A percentile compares a stretch with the other conserved stretches of the same genome.
phyloP scores from a whole-genome alignment of 2,329 filamentous ascomycete species.

The Didymella pomorum region DNA sequence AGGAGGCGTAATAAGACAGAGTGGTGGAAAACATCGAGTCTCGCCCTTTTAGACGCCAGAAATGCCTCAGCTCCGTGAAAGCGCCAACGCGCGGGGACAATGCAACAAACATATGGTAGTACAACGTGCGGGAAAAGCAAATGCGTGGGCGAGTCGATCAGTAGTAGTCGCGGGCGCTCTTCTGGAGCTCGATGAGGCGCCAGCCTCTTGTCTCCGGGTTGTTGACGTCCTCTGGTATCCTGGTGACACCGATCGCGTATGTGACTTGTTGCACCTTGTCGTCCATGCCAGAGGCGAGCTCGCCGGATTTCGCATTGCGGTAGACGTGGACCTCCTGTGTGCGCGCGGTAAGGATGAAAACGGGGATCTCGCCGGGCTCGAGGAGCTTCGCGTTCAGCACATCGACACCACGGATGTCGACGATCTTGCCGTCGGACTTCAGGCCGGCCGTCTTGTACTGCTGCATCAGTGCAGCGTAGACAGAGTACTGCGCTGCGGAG shows the following conservation, averaged over 20 bases:
- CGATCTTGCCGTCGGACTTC: slow-evolving; percentile 91
- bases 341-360: slow-evolving; percentile 95
- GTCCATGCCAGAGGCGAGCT: slow-evolving; percentile 96
- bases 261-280: slow-evolving; percentile 98
- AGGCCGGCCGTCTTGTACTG: slow-evolving; percentile 94
- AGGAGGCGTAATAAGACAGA: slow-evolving; percentile 22
- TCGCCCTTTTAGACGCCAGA: slow-evolving; percentile 37
- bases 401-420: slow-evolving; percentile 95
- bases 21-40: slow-evolving; percentile 23
- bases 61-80: slow-evolving; percentile 35
- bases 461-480: slow-evolving; percentile 95
- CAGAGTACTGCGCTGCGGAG: slow-evolving; percentile 92
- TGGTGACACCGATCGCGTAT: slow-evolving; percentile 95
- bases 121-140: slow-evolving; percentile 21
- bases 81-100: slow-evolving; percentile 25
- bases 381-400: slow-evolving; percentile 81
- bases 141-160: slow-evolving; percentile 52
- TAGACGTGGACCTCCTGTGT: slow-evolving; percentile 99
- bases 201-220: slow-evolving; percentile 97
- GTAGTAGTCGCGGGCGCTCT: slow-evolving; percentile 91
- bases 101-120: slow-evolving; percentile 27
- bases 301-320: slow-evolving; percentile 84
- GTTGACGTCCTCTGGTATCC: slow-evolving; percentile 92
- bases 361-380: slow-evolving; percentile 86
- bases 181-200: slow-evolving; percentile 98